phyloP scores from a whole-genome alignment of 2,329 filamentous ascomycete species.

The Claviceps cyperi region DNA sequence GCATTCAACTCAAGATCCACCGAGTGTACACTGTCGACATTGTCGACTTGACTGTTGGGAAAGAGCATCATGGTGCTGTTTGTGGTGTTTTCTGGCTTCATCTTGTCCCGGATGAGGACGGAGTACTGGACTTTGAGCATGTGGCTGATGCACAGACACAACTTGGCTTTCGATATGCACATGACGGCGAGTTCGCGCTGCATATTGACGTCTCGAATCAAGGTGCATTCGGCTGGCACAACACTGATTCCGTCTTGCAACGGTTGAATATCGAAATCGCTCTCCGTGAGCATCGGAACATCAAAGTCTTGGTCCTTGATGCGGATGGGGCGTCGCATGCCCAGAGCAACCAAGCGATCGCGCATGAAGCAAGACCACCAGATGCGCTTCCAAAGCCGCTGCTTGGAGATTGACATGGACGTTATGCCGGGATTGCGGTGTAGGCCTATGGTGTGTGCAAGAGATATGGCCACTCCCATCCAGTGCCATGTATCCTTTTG shows the following conservation, averaged over 20 bases:
- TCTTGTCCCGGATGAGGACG: slow-evolving; percentile 71
- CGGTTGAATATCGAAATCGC: slow-evolving; percentile 67
- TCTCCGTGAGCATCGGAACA: slow-evolving; percentile 73
- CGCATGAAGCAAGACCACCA: slow-evolving; percentile 99
- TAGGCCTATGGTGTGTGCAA: slow-evolving; percentile 85
- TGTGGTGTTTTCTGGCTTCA: slow-evolving; percentile 62
- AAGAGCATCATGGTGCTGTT: slow-evolving; percentile 77
- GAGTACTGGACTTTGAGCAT: slow-evolving; percentile 88
- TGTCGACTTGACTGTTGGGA: slow-evolving; percentile 75
- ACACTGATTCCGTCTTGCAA: slow-evolving; percentile 54
- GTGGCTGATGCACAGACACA: slow-evolving; percentile 78
- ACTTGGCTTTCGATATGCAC: slow-evolving; percentile 83
- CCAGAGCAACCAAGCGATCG: slow-evolving; percentile 79
- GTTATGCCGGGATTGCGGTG: slow-evolving; percentile 72
- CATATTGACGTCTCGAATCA: slow-evolving; percentile 56
- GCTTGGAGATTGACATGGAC: slow-evolving; percentile 56
- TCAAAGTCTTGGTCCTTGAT: slow-evolving; percentile 92
- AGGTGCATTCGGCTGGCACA: slow-evolving; percentile 53
- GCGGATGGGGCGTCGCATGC: slow-evolving; percentile 82
- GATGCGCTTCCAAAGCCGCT: slow-evolving; percentile 82
- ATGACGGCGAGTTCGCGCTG: slow-evolving; percentile 70
- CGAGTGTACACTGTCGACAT: slow-evolving; percentile 60
- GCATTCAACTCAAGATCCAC: slow-evolving; percentile 68
- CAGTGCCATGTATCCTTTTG: slow-evolving; percentile 98
- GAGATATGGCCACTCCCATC: slow-evolving; percentile 91